Conservation (phyloP, 1,284 basidiomycete species). For the Neonothopanus nambi region DNA sequence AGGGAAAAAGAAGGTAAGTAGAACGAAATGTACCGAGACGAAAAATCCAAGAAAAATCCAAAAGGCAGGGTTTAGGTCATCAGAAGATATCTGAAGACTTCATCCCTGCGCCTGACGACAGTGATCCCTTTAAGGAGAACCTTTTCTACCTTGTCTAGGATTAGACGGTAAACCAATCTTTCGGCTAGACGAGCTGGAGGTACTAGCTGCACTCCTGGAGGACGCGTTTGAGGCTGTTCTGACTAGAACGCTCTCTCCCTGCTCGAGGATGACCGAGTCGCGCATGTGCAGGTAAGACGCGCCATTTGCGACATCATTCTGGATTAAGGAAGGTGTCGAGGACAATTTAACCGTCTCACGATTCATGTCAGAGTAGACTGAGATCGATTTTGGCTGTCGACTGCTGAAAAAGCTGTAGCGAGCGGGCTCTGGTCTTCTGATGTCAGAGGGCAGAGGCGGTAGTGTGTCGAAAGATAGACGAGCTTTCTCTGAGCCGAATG, state of each 20-base stretch:
- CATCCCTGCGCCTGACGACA: too few relatives aligned
- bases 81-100: too few relatives aligned
- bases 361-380: slow-evolving; percentile 17
- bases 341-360: slow-evolving; percentile 19
- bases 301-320: neutral
- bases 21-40: too few relatives aligned
- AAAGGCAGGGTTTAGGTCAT: too few relatives aligned
- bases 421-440: neutral
- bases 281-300: too few relatives aligned
- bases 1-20: too few relatives aligned
- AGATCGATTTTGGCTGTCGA: slow-evolving; percentile 4
- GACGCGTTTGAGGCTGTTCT: neutral
- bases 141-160: neutral
- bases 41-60: too few relatives aligned
- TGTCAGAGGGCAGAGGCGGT: neutral
- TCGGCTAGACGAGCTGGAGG: neutral
- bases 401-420: neutral
- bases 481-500: slow-evolving; percentile 1
- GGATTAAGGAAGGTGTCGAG: slow-evolving; percentile 15
- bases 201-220: neutral
- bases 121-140: too few relatives aligned
- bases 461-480: neutral
- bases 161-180: slow-evolving; percentile 1
- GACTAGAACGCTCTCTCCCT: neutral
- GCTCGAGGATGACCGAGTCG: neutral